These are phyloP conservation scores for Wallacemonas sp. DNA, from an alignment of 208 protist species.

Conservation along the genomic window DNA sequence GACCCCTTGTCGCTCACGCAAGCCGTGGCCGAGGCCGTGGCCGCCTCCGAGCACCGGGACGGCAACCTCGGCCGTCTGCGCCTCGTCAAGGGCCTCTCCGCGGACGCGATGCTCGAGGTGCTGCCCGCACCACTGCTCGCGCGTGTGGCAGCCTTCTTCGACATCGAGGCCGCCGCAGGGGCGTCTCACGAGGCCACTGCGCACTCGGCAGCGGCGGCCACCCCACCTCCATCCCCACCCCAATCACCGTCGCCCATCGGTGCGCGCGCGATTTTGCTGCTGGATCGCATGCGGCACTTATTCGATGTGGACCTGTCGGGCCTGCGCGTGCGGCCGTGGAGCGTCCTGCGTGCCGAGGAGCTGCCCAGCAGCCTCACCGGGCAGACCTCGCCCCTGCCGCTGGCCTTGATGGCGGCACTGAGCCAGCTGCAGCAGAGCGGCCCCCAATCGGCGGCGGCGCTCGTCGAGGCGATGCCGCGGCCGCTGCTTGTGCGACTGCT, in stretches of 20 bases:
- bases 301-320: constrained; percentile 74
- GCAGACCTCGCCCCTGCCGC: constrained; percentile 75
- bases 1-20: constrained; percentile 2
- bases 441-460: constrained; percentile 26
- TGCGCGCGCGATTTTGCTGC: constrained; percentile 47
- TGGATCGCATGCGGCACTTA: constrained; percentile 82
- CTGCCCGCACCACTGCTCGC: constrained; percentile 1
- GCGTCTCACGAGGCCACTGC: no score
- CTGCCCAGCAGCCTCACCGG: constrained; percentile 80
- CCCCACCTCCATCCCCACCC: no score
- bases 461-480: constrained; percentile 35
- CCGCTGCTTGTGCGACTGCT: constrained; percentile 39
- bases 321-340: constrained; percentile 62
- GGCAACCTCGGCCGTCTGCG: not conserved
- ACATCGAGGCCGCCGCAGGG: not conserved
- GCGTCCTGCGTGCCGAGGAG: constrained; percentile 43
- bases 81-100: constrained; percentile 12
- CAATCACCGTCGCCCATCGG: no score
- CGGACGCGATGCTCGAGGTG: not conserved
- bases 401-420: constrained; percentile 42
- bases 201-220: no score
- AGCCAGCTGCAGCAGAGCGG: constrained; percentile 29
- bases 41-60: not conserved
- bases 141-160: not conserved
- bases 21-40: not conserved